Percentiles rank a stretch among this genome's conserved stretches.
Evolutionary conservation across 495 filamentous ascomycete species (phyloP).

Genomic region (Trichocladium antarcticum): DNA sequence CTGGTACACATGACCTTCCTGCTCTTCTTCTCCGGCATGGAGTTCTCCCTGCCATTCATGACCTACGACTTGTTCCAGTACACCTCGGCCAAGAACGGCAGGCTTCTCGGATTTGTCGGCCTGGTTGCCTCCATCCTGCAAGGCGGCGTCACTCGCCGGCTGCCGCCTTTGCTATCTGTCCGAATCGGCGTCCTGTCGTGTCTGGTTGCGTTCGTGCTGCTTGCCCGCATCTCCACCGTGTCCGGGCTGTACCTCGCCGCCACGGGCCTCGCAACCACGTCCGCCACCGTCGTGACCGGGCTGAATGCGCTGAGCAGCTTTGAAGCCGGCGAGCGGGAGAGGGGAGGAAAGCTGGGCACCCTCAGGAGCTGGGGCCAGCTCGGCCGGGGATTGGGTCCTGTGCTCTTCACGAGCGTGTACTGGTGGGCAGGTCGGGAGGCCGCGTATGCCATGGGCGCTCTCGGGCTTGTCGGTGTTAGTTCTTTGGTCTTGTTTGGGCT

Average conservation of each 20-base stretch:
- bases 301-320: constrained; percentile 86
- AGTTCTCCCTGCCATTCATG: constrained; percentile 93
- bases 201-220: constrained; percentile 65
- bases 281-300: constrained; percentile 86
- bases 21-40: constrained; percentile 93
- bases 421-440: constrained; percentile 93
- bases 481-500: constrained; percentile 60
- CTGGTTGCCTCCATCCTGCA: constrained; percentile 86
- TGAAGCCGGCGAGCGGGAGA: constrained; percentile 66
- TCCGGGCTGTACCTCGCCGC: constrained; percentile 67
- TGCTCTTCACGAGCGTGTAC: constrained; percentile 91
- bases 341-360: constrained; percentile 75
- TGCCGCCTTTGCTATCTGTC: constrained; percentile 67
- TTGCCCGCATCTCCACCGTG: constrained; percentile 56
- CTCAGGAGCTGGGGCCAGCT: constrained; percentile 77
- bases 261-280: constrained; percentile 73
- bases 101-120: constrained; percentile 86
- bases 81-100: constrained; percentile 65
- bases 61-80: constrained; percentile 86
- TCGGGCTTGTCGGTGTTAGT: constrained; percentile 64
- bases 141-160: constrained; percentile 67
- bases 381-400: constrained; percentile 72
- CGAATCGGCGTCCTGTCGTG: constrained; percentile 69
- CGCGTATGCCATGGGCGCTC: constrained; percentile 70
- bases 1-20: constrained; percentile 81